These are phyloP conservation scores for Onygena corvina DNA, from an alignment of 2,329 filamentous ascomycete genomes.

Conservation along the genomic window DNA sequence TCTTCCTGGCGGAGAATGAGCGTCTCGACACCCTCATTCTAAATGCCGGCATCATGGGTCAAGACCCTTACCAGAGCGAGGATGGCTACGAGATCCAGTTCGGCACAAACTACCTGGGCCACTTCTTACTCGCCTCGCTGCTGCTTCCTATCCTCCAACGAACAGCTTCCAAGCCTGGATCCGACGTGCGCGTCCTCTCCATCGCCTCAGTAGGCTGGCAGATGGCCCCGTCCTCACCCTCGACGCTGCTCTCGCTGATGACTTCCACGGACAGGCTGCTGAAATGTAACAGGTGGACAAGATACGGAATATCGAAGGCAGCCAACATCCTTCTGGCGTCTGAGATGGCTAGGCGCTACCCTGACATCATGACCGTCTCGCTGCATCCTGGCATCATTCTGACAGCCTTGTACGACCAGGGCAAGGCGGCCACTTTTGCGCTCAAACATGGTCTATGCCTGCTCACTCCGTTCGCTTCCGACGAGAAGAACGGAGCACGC, in stretches of 20 bases:
- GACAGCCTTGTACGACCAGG: constrained; percentile 30
- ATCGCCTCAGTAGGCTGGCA: constrained; percentile 29
- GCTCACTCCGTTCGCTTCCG: constrained; percentile 23
- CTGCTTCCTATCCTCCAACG: constrained; percentile 32
- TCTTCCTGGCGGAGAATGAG: constrained; percentile 30
- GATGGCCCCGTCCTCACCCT: constrained; percentile 22
- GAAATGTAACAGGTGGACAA: constrained; percentile 30
- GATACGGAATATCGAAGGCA: constrained; percentile 43
- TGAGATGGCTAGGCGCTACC: constrained; percentile 30
- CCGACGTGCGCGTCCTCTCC: constrained; percentile 29
- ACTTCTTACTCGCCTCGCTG: constrained; percentile 35
- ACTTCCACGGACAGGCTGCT: constrained; percentile 28
- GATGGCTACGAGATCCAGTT: constrained; percentile 36
- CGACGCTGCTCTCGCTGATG: constrained; percentile 22
- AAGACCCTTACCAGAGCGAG: constrained; percentile 27
- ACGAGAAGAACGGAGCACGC: constrained; percentile 25
- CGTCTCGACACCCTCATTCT: constrained; percentile 37
- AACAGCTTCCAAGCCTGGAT: constrained; percentile 21
- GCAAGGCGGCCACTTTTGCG: constrained; percentile 19
- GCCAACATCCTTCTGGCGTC: constrained; percentile 39
- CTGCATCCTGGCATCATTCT: constrained; percentile 41
- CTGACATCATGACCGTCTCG: constrained; percentile 34
- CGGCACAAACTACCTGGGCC: constrained; percentile 38
- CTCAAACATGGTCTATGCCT: constrained; percentile 18
- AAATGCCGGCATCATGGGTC: constrained; percentile 39